These are phyloP conservation scores for Fusarium goolgardi DNA, from an alignment of 2,329 filamentous ascomycete species.

Conservation along the genomic window DNA sequence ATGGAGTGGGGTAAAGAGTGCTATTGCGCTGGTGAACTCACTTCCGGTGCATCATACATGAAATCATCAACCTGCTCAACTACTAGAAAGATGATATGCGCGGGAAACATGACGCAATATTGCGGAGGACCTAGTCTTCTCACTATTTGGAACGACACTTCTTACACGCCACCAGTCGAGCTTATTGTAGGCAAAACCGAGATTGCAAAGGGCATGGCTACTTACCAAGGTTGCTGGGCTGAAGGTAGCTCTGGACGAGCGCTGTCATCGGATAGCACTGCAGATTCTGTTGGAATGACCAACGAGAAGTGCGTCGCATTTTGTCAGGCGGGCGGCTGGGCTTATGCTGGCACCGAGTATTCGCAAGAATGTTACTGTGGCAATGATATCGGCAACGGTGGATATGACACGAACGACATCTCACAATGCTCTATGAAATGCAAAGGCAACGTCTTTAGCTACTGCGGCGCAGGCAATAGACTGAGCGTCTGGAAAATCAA, in stretches of 20 bases:
- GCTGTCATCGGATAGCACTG: slow-evolving; percentile 31
- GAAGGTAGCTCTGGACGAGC: slow-evolving; percentile 32
- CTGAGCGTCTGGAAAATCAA: slow-evolving; percentile 42
- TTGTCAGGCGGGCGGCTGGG: slow-evolving; percentile 47
- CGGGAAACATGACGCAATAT: slow-evolving; percentile 39
- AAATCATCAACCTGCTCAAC: slow-evolving; percentile 29
- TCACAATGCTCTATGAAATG: slow-evolving; percentile 46
- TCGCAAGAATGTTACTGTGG: slow-evolving; percentile 52
- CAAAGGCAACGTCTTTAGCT: slow-evolving; percentile 41
- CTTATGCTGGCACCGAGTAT: slow-evolving; percentile 54
- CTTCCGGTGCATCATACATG: slow-evolving; percentile 34
- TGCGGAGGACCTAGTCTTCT: slow-evolving; percentile 38
- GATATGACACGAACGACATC: slow-evolving; percentile 31
- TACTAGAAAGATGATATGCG: slow-evolving; percentile 36
- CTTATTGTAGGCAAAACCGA: slow-evolving; percentile 36
- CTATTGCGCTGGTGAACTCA: slow-evolving; percentile 35
- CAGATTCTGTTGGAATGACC: slow-evolving; percentile 39
- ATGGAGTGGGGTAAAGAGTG: slow-evolving; percentile 41
- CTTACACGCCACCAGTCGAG: slow-evolving; percentile 27
- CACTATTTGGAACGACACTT: slow-evolving; percentile 42
- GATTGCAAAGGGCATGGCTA: slow-evolving; percentile 33
- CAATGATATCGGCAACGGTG: slow-evolving; percentile 34
- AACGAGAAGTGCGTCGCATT: slow-evolving; percentile 47
- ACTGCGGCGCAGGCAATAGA: slow-evolving; percentile 42
- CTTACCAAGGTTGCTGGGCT: slow-evolving; percentile 38